Conservation (phyloP, 345 rosid species). For the Brassica rapa region DNA sequence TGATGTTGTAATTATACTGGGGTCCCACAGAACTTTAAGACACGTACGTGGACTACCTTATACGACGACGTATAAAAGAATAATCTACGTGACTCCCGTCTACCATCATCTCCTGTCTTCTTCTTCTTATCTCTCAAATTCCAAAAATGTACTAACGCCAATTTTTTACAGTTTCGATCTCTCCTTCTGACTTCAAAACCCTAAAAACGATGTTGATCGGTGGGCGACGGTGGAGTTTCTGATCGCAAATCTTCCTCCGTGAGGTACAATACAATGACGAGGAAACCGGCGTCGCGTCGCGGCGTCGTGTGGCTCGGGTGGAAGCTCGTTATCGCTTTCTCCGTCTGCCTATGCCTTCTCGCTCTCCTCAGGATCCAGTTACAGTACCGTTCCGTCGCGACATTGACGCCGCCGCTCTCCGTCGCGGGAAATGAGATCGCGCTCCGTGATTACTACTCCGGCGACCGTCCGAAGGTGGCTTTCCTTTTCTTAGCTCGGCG, state of each 20-base stretch:
- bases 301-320: constrained; percentile 62
- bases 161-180: constrained; percentile 14
- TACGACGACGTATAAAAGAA: constrained; percentile 13
- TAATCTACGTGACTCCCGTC: neutral
- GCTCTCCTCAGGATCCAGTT: constrained; percentile 64
- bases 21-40: neutral
- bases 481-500: constrained; percentile 69
- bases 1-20: neutral
- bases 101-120: neutral
- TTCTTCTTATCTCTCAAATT: neutral
- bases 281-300: constrained; percentile 50
- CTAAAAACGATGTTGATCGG: constrained; percentile 25
- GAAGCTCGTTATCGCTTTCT: constrained; percentile 65
- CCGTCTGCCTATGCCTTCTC: constrained; percentile 56
- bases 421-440: constrained; percentile 31
- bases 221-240: constrained; percentile 18
- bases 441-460: constrained; percentile 29
- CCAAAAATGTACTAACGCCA: constrained; percentile 1
- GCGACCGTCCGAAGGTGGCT: constrained; percentile 63
- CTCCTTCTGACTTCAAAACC: constrained; percentile 17
- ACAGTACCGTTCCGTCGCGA: constrained; percentile 39
- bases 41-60: neutral
- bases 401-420: constrained; percentile 27
- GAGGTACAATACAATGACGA: constrained; percentile 46
- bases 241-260: neutral